Base-by-base conservation (phyloP, 768 basidiomycete genomes). In the Russula earlei region DNA sequence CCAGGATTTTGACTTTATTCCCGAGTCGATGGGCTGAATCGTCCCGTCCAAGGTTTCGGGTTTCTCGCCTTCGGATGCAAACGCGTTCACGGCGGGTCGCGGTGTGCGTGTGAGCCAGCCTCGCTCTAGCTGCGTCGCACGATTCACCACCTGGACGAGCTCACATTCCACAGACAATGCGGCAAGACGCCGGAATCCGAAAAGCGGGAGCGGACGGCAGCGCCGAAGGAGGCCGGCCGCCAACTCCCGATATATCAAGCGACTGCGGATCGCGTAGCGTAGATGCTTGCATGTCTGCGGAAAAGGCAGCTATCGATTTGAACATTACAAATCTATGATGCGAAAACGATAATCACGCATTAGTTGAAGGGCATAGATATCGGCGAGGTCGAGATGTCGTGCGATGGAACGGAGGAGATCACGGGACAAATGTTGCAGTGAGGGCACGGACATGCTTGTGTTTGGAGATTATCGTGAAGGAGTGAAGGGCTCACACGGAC, bases 371-470 rank as follows among this genome's bases (percentile, higher is more conserved):
- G 76, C 68, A 65, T 80, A 77, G 19, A 87, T 73, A 67, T 86
- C 85, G 44, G 68, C 69, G 62, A 83, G 69, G 60, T 82, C 75
- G 31, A 87, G 75, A 68, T 80, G 78, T 42, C 74, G 75, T 5
- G 82, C 77, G 66, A 87, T 78, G 71, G 83, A 82, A 54, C 86
- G 75, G 38, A 87, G 66, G n/a, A 87, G 71, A 70, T 87, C 85
- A 67, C 85, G 85, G 0, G 85, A 85, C n/a, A 87, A 71, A 4
- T 70, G 72, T 56, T 68, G 66, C 49, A 77, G 65, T 14, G 70
- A 68, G 19, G 58, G 20, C 56, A 58, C 54, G n/a, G 25, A n/a
- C 19, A 11, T n/a, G n/a, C n/a, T n/a, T n/a, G n/a, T n/a, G n/a
- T n/a, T n/a, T n/a, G n/a, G n/a, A n/a, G n/a, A n/a, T n/a, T n/a